Evolutionary conservation across 2,329 filamentous ascomycete genomes (phyloP).

Genomic region (Aspergillus ochraceoroseus): DNA sequence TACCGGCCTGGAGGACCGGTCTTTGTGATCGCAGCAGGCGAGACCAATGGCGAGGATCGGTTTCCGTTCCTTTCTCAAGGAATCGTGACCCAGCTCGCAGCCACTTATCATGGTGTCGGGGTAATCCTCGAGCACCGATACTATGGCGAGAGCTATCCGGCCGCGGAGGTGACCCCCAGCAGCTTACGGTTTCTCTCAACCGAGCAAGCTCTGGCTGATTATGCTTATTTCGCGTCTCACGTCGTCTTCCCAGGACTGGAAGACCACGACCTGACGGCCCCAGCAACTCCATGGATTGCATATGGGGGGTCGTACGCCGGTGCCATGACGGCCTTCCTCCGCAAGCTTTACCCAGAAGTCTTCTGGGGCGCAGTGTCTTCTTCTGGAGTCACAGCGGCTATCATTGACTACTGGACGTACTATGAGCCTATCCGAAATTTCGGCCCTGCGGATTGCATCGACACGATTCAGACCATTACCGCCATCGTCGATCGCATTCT

Average conservation of each 20-base stretch:
- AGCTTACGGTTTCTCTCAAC: constrained; percentile 78
- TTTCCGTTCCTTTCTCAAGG: constrained; percentile 71
- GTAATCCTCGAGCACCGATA: constrained; percentile 84
- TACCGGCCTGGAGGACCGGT: constrained; percentile 76
- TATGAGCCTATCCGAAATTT: constrained; percentile 55
- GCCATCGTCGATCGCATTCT: constrained; percentile 58
- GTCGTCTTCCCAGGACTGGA: constrained; percentile 67
- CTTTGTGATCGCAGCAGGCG: constrained; percentile 69
- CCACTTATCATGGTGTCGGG: constrained; percentile 67
- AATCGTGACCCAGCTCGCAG: constrained; percentile 64
- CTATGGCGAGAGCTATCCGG: constrained; percentile 72
- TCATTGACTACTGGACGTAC: constrained; percentile 69
- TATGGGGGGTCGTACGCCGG: constrained; percentile 85
- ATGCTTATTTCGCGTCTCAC: constrained; percentile 72
- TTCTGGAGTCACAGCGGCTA: constrained; percentile 71
- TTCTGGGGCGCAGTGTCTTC: constrained; percentile 77
- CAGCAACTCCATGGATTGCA: constrained; percentile 64
- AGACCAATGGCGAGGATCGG: constrained; percentile 46
- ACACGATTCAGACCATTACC: constrained; percentile 57
- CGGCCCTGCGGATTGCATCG: constrained; percentile 59
- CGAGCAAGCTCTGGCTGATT: constrained; percentile 75
- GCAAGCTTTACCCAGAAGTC: constrained; percentile 69
- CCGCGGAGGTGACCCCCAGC: constrained; percentile 59
- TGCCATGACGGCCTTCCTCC: constrained; percentile 69
- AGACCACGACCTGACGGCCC: constrained; percentile 60